Percentiles rank a stretch among this genome's conserved stretches.
These are phyloP conservation scores for Globisporangium spinosum DNA, from an alignment of 352 stramenopile species.

Conservation along the genomic window DNA sequence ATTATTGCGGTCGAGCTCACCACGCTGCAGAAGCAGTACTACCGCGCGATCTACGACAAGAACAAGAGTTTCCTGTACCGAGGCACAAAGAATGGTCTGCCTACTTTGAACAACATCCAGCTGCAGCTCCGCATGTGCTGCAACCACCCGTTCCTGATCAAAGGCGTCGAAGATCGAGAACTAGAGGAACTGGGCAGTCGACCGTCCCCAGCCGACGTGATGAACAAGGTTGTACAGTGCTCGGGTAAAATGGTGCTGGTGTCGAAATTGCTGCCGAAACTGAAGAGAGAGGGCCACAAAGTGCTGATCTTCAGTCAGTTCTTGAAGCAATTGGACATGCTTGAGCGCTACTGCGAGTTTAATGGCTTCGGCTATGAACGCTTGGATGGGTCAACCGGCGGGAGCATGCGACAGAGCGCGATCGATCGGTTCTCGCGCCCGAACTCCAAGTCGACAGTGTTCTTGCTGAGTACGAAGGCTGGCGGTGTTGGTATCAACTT, in stretches of 20 bases:
- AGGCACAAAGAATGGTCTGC: conserved; percentile 80
- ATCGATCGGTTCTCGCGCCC: conserved; percentile 97
- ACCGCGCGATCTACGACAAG: conserved; percentile 98
- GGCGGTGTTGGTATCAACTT: conserved; percentile 98
- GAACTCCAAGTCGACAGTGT: conserved; percentile 96
- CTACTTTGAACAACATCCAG: conserved; percentile 98
- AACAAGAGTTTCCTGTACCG: conserved; percentile 97
- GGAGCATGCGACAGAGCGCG: conserved; percentile 87
- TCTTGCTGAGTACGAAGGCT: conserved; percentile 98
- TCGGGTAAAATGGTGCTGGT: conserved; percentile 90
- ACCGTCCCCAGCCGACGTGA: conserved; percentile 47
- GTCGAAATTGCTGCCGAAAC: conserved; percentile 86
- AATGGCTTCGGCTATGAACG: conserved; percentile 88
- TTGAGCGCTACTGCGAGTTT: conserved; percentile 91
- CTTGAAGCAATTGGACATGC: conserved; percentile 90
- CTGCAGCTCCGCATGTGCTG: conserved; percentile 99
- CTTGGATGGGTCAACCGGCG: conserved; percentile 89
- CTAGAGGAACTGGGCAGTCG: conserved; percentile 64
- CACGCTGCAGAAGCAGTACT: conserved; percentile 98
- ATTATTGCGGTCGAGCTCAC: conserved; percentile 97
- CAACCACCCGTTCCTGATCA: conserved; percentile 99
- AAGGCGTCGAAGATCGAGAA: conserved; percentile 88
- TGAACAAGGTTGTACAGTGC: conserved; percentile 84
- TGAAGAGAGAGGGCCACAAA: conserved; percentile 92
- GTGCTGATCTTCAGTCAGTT: conserved; percentile 97